Evolutionary conservation across 1,284 basidiomycete species (phyloP).

Genomic region (Pholiota adiposa): DNA sequence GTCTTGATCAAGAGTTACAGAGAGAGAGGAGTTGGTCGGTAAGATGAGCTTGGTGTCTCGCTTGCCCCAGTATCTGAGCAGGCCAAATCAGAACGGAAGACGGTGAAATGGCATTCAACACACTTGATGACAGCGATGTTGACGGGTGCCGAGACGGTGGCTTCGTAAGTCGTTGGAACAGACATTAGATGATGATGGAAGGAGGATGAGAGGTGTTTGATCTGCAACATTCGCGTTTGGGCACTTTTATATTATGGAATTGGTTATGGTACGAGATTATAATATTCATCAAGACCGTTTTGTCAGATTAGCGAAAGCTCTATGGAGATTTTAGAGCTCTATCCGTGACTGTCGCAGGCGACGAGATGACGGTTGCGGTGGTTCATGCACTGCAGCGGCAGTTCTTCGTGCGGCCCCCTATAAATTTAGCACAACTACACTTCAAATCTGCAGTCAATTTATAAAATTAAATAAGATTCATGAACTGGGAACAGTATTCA

Average conservation of each 20-base stretch:
- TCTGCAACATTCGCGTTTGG: neutral
- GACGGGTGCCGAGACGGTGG: conserved; percentile 91
- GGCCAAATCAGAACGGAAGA: neutral
- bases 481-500: too few species aligned
- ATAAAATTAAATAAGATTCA: too few species aligned
- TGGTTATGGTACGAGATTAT: conserved; percentile 22
- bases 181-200: conserved; percentile 43
- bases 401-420: neutral
- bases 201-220: conserved; percentile 10
- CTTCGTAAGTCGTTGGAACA: conserved; percentile 67
- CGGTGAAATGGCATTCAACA: conserved; percentile 29
- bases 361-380: neutral
- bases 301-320: neutral
- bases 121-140: conserved; percentile 98
- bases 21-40: conserved; percentile 97
- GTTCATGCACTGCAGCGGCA: neutral
- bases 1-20: conserved; percentile 96
- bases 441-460: too few species aligned
- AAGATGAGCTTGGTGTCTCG: conserved; percentile 94
- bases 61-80: conserved; percentile 94
- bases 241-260: conserved; percentile 3
- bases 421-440: too few species aligned
- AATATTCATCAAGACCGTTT: neutral
- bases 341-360: neutral
- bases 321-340: neutral